Percentiles rank a stretch among this genome's conserved stretches.
phyloP scores from a whole-genome alignment of 2,329 filamentous ascomycete genomes.

The Nigrospora osmanthi region DNA sequence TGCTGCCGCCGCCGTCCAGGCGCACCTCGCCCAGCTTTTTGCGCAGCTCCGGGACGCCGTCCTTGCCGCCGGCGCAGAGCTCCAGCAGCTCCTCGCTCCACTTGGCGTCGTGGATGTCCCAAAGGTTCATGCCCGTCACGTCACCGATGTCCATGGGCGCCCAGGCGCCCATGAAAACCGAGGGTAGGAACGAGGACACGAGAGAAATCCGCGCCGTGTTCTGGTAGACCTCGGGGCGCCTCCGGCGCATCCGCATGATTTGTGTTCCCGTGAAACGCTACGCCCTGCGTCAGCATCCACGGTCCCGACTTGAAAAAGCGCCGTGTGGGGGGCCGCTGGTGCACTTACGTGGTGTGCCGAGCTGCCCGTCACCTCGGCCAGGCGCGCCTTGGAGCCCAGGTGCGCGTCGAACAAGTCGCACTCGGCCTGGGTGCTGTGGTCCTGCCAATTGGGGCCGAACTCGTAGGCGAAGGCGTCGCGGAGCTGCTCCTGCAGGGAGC shows the following conservation, averaged over 20 bases:
- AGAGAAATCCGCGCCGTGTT: slow-evolving; percentile 81
- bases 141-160: slow-evolving; percentile 92
- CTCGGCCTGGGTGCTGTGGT: slow-evolving; percentile 86
- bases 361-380: slow-evolving; percentile 81
- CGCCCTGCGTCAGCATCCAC: not conserved
- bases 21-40: slow-evolving; percentile 74
- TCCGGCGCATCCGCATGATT: slow-evolving; percentile 79
- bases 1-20: slow-evolving; percentile 69
- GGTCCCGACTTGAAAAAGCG: not conserved
- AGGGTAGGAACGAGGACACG: slow-evolving; percentile 91
- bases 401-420: slow-evolving; percentile 79
- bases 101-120: slow-evolving; percentile 69
- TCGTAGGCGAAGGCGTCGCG: slow-evolving; percentile 69
- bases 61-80: slow-evolving; percentile 59
- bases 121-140: slow-evolving; percentile 94
- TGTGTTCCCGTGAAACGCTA: slow-evolving; percentile 96
- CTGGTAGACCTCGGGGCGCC: slow-evolving; percentile 73
- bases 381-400: slow-evolving; percentile 55
- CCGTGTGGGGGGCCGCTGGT: not conserved
- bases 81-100: slow-evolving; percentile 72
- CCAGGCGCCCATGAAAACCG: slow-evolving; percentile 74
- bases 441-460: slow-evolving; percentile 95
- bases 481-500: slow-evolving; percentile 64
- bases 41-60: slow-evolving; percentile 57
- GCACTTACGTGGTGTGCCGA: slow-evolving; percentile 83